Evolutionary conservation across 2,329 filamentous ascomycete species (phyloP).

Genomic region (Arthroderma uncinatum): DNA sequence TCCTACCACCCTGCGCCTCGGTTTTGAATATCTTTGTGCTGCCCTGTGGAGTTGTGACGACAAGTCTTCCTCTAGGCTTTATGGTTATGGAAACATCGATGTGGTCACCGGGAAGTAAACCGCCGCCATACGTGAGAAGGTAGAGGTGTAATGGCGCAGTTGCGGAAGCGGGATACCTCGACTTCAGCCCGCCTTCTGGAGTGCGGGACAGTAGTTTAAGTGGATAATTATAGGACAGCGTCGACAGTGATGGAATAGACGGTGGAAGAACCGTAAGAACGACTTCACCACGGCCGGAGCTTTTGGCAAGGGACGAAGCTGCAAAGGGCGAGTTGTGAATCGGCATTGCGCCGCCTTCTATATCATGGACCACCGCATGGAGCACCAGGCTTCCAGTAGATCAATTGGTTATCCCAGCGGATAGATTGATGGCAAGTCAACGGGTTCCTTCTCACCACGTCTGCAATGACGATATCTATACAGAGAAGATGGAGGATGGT

Average conservation of each 20-base stretch:
- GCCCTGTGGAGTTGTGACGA: conserved; percentile 53
- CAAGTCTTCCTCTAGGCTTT: conserved; percentile 52
- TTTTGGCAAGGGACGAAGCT: conserved; percentile 55
- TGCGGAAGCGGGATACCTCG: conserved; percentile 23
- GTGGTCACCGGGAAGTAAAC: conserved; percentile 76
- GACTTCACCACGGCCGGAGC: conserved; percentile 66
- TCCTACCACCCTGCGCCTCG: conserved; percentile 32
- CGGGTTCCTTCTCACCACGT: no score
- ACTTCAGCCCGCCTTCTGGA: conserved; percentile 48
- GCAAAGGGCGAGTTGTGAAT: conserved; percentile 56
- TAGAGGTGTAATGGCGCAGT: conserved; percentile 64
- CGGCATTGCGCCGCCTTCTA: conserved; percentile 7
- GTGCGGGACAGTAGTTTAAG: conserved; percentile 83
- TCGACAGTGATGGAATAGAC: conserved; percentile 57
- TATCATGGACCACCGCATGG: background rate
- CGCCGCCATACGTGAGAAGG: conserved; percentile 86
- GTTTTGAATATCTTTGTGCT: conserved; percentile 96
- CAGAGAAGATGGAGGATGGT: background rate
- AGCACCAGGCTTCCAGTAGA: background rate
- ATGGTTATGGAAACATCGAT: conserved; percentile 63
- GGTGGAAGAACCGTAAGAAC: conserved; percentile 62
- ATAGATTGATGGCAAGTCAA: no score
- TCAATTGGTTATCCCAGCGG: background rate
- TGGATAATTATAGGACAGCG: conserved; percentile 81
- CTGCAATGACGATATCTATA: no score